These are phyloP conservation scores for Polyplosphaeria fusca DNA, from an alignment of 495 filamentous ascomycete genomes.

Conservation along the genomic window DNA sequence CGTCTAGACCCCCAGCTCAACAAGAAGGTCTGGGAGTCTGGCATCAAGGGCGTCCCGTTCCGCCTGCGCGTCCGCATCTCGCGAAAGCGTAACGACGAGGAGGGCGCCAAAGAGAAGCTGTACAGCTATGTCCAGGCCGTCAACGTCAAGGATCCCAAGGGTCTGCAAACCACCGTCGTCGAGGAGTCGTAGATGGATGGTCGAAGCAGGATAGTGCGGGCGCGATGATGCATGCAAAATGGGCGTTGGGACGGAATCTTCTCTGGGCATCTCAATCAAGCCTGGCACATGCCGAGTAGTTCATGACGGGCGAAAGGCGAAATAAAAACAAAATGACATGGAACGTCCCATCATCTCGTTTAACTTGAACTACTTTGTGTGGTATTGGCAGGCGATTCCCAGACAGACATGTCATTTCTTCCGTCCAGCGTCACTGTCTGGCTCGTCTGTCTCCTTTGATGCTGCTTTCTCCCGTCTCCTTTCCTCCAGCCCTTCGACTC, in stretches of 20 bases:
- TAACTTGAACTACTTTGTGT: too few relatives aligned
- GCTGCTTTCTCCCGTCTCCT: conserved; percentile 29
- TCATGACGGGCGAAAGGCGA: conserved; percentile 19
- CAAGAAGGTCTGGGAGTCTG: conserved; percentile 99
- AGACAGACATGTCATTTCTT: too few relatives aligned
- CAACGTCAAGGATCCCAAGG: conserved; percentile 98
- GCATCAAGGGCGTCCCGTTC: conserved; percentile 97
- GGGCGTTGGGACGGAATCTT: background rate
- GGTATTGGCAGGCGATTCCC: too few relatives aligned
- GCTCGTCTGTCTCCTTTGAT: too few relatives aligned
- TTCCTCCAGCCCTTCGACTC: conserved; percentile 46
- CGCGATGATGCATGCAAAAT: background rate
- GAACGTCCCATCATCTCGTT: conserved; percentile 12
- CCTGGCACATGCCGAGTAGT: conserved; percentile 23
- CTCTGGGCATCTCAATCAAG: conserved; percentile 6
- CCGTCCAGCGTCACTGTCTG: too few relatives aligned
- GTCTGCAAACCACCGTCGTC: conserved; percentile 81
- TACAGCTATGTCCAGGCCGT: conserved; percentile 99
- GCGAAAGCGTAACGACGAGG: conserved; percentile 99
- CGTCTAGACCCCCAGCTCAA: conserved; percentile 96
- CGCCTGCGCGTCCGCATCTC: conserved; percentile 96
- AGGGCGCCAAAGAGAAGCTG: conserved; percentile 95
- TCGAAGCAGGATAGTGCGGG: background rate
- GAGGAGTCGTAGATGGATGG: conserved; percentile 40
- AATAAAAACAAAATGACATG: conserved; percentile 10